These are phyloP conservation scores for Xanthoceras sorbifolium DNA, from an alignment of 345 rosid species.

Conservation along the genomic window DNA sequence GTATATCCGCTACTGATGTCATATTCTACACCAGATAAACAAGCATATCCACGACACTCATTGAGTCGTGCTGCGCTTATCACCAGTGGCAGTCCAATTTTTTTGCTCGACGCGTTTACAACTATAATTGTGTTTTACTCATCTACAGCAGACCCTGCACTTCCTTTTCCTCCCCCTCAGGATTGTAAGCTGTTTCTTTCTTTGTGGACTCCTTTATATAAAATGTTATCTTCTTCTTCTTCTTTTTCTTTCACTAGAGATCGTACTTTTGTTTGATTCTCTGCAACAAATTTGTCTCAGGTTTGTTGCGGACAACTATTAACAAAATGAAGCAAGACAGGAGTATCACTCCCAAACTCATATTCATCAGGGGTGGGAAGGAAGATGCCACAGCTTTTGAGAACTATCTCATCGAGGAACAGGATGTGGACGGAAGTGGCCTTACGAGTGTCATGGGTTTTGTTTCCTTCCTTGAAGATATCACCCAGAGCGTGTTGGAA, in stretches of 20 bases:
- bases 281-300: conserved; percentile 32
- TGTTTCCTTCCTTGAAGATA: conserved; percentile 88
- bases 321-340: conserved; percentile 90
- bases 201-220: background rate
- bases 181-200: conserved; percentile 64
- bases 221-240: background rate
- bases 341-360: conserved; percentile 80
- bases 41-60: conserved; percentile 92
- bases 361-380: conserved; percentile 80
- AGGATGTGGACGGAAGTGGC: conserved; percentile 89
- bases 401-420: conserved; percentile 94
- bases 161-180: conserved; percentile 95
- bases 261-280: conserved; percentile 2
- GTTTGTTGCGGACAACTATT: conserved; percentile 73
- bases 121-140: conserved; percentile 85
- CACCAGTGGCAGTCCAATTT: conserved; percentile 95
- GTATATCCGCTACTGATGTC: conserved; percentile 78
- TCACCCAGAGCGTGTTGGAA: conserved; percentile 75
- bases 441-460: conserved; percentile 85
- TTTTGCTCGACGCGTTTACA: conserved; percentile 92
- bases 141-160: conserved; percentile 78
- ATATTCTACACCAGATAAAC: conserved; percentile 77
- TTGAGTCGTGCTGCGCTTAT: conserved; percentile 88
- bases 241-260: background rate
- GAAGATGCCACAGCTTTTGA: conserved; percentile 84